Base-by-base conservation (phyloP, 768 basidiomycete genomes). In the Leccinellum albellum region DNA sequence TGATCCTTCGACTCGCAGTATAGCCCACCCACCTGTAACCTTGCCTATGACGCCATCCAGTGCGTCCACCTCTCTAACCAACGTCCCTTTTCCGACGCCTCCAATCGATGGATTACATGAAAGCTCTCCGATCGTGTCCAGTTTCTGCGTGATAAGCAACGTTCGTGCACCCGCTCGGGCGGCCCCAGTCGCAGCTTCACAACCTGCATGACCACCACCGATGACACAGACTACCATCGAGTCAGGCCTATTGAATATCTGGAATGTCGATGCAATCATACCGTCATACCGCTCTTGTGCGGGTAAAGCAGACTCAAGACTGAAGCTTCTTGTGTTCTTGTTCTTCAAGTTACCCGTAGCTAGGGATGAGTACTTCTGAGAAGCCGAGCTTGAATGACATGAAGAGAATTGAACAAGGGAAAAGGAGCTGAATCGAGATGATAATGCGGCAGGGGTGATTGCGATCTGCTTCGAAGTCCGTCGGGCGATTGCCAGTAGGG, bases 91-190 rank as follows among this genome's bases (percentile, higher is more conserved):
- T 6, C 94, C 94, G 4, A 96, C 86, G 20, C 92, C 92, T 7
- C 94, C 94, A 57, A 95, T 88, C 1, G 90, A 92, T 3, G 94
- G 94, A 70, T 96, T 96, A 64, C 94, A 96, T 21, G 91, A 94
- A 65, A 96, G 75, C 59, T 83, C 85, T 32, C 94, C 94, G 47
- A 96, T 83, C 0, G 86, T 92, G 50, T 89, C 86, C 15, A 91
- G 66, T 52, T 82, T 86, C 70, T 94, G 93, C 1, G 94, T 96
- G 55, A 96, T 71, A 8, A 96, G 77, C 9, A 93, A 63, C 0
- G 92, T 94, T 59, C 81, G 79, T 2, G 93, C 92, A 1, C 94
- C 92, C 0, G 87, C 82, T 46, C 94, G 79, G 1, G 94, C 92
- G 15, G 93, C 81, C 3, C 88, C 94, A 6, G 92, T 83, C 0